Percentiles rank a stretch among this genome's conserved stretches.
phyloP scores from a whole-genome alignment of 257 asterid species.

The Lycium barbarum region DNA sequence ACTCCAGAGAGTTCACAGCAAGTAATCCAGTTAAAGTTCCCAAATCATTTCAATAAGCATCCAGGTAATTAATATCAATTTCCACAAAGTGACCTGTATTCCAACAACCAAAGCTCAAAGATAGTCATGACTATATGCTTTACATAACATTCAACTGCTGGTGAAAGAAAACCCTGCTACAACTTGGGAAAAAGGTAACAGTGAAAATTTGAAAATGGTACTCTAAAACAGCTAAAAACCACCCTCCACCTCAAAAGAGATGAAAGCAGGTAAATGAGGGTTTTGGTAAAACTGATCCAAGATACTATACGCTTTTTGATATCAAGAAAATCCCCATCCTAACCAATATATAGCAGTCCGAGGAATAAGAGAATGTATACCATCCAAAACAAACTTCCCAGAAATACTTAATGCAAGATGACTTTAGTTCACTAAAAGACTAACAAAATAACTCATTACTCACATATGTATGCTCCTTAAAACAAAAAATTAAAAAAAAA shows the following conservation, averaged over 20 bases:
- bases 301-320: background rate
- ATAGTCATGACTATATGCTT: slow-evolving; percentile 12
- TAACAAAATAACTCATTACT: background rate
- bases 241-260: slow-evolving; percentile 17
- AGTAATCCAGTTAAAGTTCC: slow-evolving; percentile 9
- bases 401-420: background rate
- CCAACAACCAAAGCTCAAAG: slow-evolving; percentile 26
- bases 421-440: background rate
- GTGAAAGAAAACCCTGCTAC: background rate
- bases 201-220: background rate
- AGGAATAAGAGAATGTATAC: background rate
- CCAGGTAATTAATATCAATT: background rate
- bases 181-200: slow-evolving; percentile 18
- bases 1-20: slow-evolving; percentile 17
- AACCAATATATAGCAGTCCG: background rate
- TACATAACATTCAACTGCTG: background rate
- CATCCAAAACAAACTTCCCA: slow-evolving; percentile 26
- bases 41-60: slow-evolving; percentile 1
- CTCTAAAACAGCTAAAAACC: background rate
- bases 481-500: background rate
- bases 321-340: background rate
- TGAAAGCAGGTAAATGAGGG: background rate
- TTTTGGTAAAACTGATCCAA: slow-evolving; percentile 18
- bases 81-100: slow-evolving; percentile 11
- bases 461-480: background rate